Evolutionary conservation across 163 green algal species (phyloP).

Genomic region (Smithsoniella earleae): DNA sequence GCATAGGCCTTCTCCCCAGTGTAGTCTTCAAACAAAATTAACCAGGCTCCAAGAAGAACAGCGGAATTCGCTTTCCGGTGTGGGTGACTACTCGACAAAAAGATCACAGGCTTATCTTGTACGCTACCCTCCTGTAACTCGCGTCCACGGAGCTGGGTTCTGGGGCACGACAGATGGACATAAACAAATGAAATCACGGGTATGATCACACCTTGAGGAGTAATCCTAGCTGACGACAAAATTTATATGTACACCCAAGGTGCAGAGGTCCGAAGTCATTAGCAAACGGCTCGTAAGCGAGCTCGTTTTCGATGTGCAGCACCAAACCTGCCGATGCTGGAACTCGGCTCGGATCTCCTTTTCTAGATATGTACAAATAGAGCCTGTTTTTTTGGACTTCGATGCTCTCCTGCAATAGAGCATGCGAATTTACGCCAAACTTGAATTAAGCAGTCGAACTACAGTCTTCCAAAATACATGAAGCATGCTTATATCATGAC

Average conservation of each 20-base stretch:
- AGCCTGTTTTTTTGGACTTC: neutral
- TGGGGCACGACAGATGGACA: too few species aligned
- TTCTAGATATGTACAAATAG: neutral
- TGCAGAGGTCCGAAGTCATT: constrained; percentile 88
- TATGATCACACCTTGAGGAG: constrained; percentile 51
- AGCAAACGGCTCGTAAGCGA: constrained; percentile 83
- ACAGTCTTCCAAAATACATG: too few species aligned
- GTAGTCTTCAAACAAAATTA: constrained; percentile 59
- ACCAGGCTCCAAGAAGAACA: constrained; percentile 61
- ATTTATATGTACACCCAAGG: constrained; percentile 67
- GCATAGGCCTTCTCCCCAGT: constrained; percentile 59
- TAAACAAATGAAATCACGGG: too few species aligned
- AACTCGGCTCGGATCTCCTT: neutral
- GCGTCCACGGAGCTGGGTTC: too few species aligned
- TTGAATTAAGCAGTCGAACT: too few species aligned
- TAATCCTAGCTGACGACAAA: constrained; percentile 55
- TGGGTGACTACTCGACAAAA: constrained; percentile 51
- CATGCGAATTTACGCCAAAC: too few species aligned
- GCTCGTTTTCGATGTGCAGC: constrained; percentile 40
- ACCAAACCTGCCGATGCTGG: constrained; percentile 1
- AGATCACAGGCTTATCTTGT: constrained; percentile 50
- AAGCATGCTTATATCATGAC: too few species aligned
- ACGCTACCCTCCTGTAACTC: constrained; percentile 52
- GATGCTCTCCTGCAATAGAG: constrained; percentile 17
- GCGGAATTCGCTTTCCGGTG: constrained; percentile 70